Percentiles rank a stretch among this genome's conserved stretches.
phyloP scores from a whole-genome alignment of 129 eudicot species.

The Flaveria bidentis region DNA sequence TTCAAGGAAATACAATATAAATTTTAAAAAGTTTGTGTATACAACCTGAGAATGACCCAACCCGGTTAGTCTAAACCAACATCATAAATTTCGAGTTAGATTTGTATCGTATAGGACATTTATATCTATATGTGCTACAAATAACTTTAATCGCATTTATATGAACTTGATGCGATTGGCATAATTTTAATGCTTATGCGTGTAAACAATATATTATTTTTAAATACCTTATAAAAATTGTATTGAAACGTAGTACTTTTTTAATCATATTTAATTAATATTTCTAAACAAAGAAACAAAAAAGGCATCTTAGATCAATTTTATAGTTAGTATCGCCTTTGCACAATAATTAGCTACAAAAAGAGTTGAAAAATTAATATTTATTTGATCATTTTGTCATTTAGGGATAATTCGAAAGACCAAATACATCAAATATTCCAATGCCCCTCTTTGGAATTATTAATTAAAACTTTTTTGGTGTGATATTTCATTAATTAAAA shows the following conservation, averaged over 20 bases:
- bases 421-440: conserved; percentile 32
- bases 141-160: not conserved
- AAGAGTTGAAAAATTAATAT: not conserved
- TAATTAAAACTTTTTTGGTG: not conserved
- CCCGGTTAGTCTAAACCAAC: not conserved
- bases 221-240: not conserved
- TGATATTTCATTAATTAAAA: not conserved
- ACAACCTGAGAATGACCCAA: not conserved
- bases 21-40: too few relatives aligned
- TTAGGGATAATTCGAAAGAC: conserved; percentile 18
- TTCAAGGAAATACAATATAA: not conserved
- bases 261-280: not conserved
- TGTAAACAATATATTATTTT: not conserved
- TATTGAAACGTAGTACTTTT: not conserved
- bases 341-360: conserved; percentile 20
- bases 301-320: not conserved
- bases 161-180: not conserved
- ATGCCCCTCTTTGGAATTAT: conserved; percentile 21
- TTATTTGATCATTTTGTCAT: conserved; percentile 23
- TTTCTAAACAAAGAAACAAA: not conserved
- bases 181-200: not conserved
- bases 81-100: not conserved
- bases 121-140: not conserved
- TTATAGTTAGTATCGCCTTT: conserved; percentile 32
- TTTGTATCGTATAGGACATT: not conserved